A percentile compares a stretch with the other conserved stretches of the same genome.
Evolutionary conservation across 768 basidiomycete species (phyloP).

Genomic region (Rossbeevera mucosa): DNA sequence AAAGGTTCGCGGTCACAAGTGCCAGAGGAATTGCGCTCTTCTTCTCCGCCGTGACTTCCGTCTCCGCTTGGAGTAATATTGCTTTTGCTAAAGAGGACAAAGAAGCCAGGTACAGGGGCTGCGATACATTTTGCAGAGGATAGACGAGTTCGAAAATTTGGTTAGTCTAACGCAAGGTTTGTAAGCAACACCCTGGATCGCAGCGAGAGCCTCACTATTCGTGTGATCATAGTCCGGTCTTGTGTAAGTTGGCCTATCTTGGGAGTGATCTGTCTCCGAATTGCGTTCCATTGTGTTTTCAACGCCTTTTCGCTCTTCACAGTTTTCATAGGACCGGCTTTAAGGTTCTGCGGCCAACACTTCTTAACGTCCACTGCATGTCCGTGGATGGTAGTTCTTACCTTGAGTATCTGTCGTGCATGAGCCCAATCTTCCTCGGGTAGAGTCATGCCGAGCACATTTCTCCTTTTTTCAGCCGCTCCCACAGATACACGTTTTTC

Average conservation of each 20-base stretch:
- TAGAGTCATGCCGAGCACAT: constrained; percentile 47
- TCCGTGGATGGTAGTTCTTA: constrained; percentile 27
- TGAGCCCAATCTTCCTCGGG: constrained; percentile 62
- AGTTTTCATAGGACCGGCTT: constrained; percentile 55
- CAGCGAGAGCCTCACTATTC: constrained; percentile 49
- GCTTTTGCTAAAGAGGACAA: constrained; percentile 87
- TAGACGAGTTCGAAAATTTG: constrained; percentile 42
- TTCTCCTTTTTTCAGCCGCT: constrained; percentile 37
- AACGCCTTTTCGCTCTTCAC: constrained; percentile 56
- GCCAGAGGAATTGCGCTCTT: constrained; percentile 82
- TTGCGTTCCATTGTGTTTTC: constrained; percentile 60
- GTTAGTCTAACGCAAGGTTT: constrained; percentile 28
- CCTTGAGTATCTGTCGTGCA: constrained; percentile 52
- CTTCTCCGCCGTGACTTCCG: constrained; percentile 86
- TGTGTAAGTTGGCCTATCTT: constrained; percentile 87
- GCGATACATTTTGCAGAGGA: constrained; percentile 26
- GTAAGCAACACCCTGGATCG: constrained; percentile 12
- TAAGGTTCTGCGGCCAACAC: constrained; percentile 45
- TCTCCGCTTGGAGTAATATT: constrained; percentile 88
- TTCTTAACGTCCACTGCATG: constrained; percentile 21
- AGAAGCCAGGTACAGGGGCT: constrained; percentile 62
- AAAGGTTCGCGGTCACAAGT: constrained; percentile 60
- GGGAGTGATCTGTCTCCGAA: constrained; percentile 76
- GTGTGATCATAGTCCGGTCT: constrained; percentile 52
- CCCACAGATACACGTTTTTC: constrained; percentile 35